Base-by-base conservation (phyloP, 495 filamentous ascomycete genomes). In the Penicillium longicatenatum region DNA sequence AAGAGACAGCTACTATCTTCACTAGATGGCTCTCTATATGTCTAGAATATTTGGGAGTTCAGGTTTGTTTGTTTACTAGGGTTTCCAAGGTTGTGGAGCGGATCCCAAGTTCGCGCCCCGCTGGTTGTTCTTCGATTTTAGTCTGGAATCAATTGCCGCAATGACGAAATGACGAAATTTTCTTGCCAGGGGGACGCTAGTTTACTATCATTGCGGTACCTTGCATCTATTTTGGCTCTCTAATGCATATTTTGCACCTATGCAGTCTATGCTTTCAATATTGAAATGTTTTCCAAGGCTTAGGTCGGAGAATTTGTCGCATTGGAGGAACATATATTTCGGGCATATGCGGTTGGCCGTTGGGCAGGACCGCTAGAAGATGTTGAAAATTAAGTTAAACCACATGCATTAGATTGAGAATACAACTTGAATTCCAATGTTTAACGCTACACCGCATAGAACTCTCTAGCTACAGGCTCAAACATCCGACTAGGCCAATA, bases 51-150 rank as follows among this genome's bases (percentile, higher is more conserved):
- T 17, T 3, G 17, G 26, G 7, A 26, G n/a, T n/a, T 26, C 31
- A 51, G 26, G 35, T 53, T 41, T 59, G 61, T 62, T 67, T 67
- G 58, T 67, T 67, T 67, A 64, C 62, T 21, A 37, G 20, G 26
- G 58, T 60, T 42, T n/a, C n/a, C n/a, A n/a, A n/a, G n/a, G n/a
- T n/a, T 39, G 55, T 59, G 55, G 51, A 60, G 61, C 58, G 58
- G 45, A 61, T 60, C 54, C 44, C 56, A 57, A 22, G 56, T 54
- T 64, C 49, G 21, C 47, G 58, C 64, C 65, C 65, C 65, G 65
- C 65, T 48, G 55, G 39, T 52, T 65, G 42, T 37, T 41, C 19
- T 35, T 50, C 24, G 29, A 50, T 21, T n/a, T 49, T 39, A 50
- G 52, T 55, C 30, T 61, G 62, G 58, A 33, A 51, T 52, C 47